Base-by-base conservation (phyloP, 2,329 filamentous ascomycete genomes). In the Cercospora nicotianae region DNA sequence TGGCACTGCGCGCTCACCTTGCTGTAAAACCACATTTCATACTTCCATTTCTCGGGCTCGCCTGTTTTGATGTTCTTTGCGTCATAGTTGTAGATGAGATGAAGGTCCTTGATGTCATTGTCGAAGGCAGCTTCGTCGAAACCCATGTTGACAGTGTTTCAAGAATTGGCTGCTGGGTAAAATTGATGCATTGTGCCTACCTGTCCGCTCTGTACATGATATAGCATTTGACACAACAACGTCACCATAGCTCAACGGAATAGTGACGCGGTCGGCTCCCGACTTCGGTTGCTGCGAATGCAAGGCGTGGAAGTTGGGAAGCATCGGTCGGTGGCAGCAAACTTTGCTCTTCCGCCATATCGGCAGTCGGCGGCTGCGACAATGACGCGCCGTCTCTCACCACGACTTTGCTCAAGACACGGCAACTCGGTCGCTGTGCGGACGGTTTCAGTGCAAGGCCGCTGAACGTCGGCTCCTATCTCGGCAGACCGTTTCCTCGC, bases 11-110 rank as follows among this genome's bases (percentile, higher is more conserved):
- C 86, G 82, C 86, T 57, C 20, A 66, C 67, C 64, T 69, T 57
- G 36, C 51, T 60, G 72, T 84, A 85, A 77, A 87, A 87, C 86
- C 86, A 88, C 73, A 88, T 83, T 68, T 88, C 86, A 71, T 88
- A 88, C 1, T 84, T 82, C 87, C 86, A 88, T 74, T 86, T 87
- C 62, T 87, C 84, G 0, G 84, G 82, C 5, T 83, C 83, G 9
- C 85, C 84, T 1, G 65, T 67, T 82, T 65, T 2, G 70, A 68
- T 66, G 69, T 70, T 64, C 85, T 82, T 63, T 0, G 83, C 85
- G 48, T 83, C 80, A 70, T 87, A 87, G 70, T 88, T 85, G 74
- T 88, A 88, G 63, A 88, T 80, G 1, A 87, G 78, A 69, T 87
- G 85, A 2, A 83, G 81, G 71, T 87, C 80, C 53, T 79, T 79